Conservation (phyloP, 208 protist genomes). For the Leptomonas seymouri region DNA sequence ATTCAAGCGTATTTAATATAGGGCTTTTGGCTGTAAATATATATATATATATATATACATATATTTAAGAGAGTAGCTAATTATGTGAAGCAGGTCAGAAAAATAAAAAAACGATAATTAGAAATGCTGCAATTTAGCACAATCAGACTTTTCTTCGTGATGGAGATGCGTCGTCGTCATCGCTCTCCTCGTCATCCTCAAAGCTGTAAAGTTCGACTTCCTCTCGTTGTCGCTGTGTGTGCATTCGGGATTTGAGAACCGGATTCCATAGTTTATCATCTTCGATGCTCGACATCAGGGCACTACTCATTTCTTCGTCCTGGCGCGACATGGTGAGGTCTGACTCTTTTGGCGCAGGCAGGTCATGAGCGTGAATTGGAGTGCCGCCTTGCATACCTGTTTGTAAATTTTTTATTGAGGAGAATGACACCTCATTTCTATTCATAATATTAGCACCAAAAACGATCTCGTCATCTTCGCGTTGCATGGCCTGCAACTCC, state of each 20-base stretch:
- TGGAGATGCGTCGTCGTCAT: constrained; percentile 4
- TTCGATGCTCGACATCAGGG: constrained; percentile 90
- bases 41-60: too few species aligned
- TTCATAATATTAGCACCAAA: constrained; percentile 81
- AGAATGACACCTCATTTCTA: constrained; percentile 64
- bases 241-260: constrained; percentile 68
- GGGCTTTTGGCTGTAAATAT: too few species aligned
- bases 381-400: constrained; percentile 83
- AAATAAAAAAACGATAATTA: constrained; percentile 1
- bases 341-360: constrained; percentile 72
- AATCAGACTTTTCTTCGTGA: not conserved
- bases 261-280: constrained; percentile 93
- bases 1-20: too few species aligned
- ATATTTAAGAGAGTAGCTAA: not conserved
- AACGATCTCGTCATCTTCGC: constrained; percentile 78
- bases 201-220: constrained; percentile 80
- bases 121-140: not conserved
- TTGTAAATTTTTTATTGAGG: constrained; percentile 75
- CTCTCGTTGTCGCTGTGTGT: constrained; percentile 55
- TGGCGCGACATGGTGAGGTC: constrained; percentile 76
- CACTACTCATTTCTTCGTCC: constrained; percentile 86
- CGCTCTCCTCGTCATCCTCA: constrained; percentile 82
- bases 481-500: constrained; percentile 82
- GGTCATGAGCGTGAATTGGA: constrained; percentile 80
- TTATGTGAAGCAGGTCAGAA: not conserved